A percentile compares a stretch with the other conserved stretches of the same genome.
Conservation (phyloP, 306 rosid genomes). For the Sophora flavescens region DNA sequence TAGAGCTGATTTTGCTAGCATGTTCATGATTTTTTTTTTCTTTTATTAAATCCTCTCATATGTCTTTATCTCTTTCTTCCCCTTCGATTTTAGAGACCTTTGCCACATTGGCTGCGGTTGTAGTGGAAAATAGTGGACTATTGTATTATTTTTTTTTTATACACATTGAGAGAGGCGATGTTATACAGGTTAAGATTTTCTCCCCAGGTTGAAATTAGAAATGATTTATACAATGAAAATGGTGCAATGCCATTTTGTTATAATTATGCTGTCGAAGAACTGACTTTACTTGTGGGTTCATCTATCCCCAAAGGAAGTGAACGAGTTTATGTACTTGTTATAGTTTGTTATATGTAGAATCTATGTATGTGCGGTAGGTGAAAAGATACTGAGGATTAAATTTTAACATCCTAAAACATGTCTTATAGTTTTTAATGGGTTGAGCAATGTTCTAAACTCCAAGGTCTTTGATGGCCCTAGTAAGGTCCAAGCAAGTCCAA, state of each 20-base stretch:
- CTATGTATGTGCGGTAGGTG: background rate
- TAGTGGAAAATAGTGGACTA: constrained; percentile 40
- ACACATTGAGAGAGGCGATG: constrained; percentile 49
- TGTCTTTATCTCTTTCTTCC: constrained; percentile 23
- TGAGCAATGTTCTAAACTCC: too few species aligned
- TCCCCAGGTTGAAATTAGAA: constrained; percentile 38
- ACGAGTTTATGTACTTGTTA: background rate
- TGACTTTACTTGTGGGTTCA: background rate
- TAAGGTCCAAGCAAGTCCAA: too few species aligned
- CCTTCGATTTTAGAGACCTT: constrained; percentile 32
- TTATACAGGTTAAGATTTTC: constrained; percentile 43
- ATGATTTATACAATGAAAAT: constrained; percentile 46
- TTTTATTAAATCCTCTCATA: background rate
- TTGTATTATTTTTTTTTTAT: constrained; percentile 46
- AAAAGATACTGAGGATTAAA: background rate
- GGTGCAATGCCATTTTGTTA: constrained; percentile 22
- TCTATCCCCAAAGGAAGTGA: background rate
- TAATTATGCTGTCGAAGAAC: background rate
- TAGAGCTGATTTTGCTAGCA: constrained; percentile 55
- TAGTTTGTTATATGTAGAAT: background rate
- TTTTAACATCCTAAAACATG: too few species aligned
- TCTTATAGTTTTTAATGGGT: too few species aligned
- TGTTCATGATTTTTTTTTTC: constrained; percentile 48
- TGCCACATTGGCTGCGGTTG: constrained; percentile 49
- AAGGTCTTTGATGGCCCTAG: too few species aligned